Evolutionary conservation across 345 rosid species (phyloP), one percentile per base, ranked within the genome.

Genomic region (Hypericum perforatum): DNA sequence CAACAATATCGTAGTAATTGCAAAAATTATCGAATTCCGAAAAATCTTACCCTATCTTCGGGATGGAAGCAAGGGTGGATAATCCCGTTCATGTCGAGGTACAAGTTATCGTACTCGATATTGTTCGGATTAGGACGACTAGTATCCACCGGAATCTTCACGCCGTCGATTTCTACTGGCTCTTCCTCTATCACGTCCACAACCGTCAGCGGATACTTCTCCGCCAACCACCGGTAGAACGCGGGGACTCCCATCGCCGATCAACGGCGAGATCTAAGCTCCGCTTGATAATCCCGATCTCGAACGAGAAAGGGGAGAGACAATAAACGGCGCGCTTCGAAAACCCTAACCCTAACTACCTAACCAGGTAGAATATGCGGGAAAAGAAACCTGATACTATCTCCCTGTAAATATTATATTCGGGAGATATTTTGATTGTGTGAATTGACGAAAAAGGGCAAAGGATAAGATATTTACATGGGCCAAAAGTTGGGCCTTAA

Each of bases 21-120:
- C 3, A 52, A 37, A 48, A 6, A 7, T 36, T 8, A 15, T 0
- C 8, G 22, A 16, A 42, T 0, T 16, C 9, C 42, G 5, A 10
- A 8, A 39, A 43, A 11, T 7, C 69, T 47, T 80, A 91, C 98
- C 57, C 76, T 74, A 57, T 88, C 95, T 61, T 92, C 97, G 22
- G 98, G 98, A 41, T 92, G 98, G 54, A 92, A 92, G 65, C 98
- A 92, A 5, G 98, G 98, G 42, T 92, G 98, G 46, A 92, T 84
- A 60, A 92, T 92, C 78, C 94, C 94, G 68, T 92, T 92, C 98
- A 89, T 92, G 43, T 92, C 98, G 76, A 92, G 98, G 70, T 89
- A 92, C 16, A 92, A 71, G 70, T 89, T 88, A 54, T 92, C 98
- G 58, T 66, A 92, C 63, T 92, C 97, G 46, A 81, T 11, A n/a